A percentile compares a stretch with the other conserved stretches of the same genome.
Conservation (phyloP, 176 grass and related monocot genomes). For the Pontederia crassipes region DNA sequence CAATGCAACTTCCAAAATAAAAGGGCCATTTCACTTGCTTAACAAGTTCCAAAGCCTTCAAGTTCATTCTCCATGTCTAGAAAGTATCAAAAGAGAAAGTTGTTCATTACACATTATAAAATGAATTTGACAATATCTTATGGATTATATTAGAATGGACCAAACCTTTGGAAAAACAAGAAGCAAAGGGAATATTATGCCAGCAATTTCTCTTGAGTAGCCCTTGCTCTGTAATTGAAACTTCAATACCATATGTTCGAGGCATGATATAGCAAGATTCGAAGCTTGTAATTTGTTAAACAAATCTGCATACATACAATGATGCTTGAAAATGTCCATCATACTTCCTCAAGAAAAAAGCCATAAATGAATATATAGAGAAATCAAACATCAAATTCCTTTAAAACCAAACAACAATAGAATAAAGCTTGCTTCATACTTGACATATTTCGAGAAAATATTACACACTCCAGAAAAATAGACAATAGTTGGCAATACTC, state of each 20-base stretch:
- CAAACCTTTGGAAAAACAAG: constrained; percentile 69
- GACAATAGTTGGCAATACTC: constrained; percentile 21
- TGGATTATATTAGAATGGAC: constrained; percentile 7
- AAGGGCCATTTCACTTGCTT: constrained; percentile 71
- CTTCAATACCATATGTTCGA: constrained; percentile 54
- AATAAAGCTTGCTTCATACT: neutral
- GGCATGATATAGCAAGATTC: constrained; percentile 75
- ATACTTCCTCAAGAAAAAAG: too few relatives aligned
- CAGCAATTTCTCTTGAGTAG: constrained; percentile 57
- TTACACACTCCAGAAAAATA: neutral
- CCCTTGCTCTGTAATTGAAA: constrained; percentile 39
- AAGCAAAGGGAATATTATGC: constrained; percentile 58
- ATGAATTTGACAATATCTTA: constrained; percentile 3
- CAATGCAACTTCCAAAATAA: constrained; percentile 43
- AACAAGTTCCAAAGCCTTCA: constrained; percentile 78
- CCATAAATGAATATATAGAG: too few relatives aligned
- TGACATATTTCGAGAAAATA: neutral
- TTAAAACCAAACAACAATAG: neutral
- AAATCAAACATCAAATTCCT: too few relatives aligned
- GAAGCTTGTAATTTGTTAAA: constrained; percentile 59
- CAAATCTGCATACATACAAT: constrained; percentile 37
- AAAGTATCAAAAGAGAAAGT: constrained; percentile 16
- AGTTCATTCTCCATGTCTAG: constrained; percentile 61
- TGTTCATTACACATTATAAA: neutral
- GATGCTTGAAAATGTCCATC: constrained; percentile 1